These are phyloP conservation scores for Ustilago trichophora DNA, from an alignment of 1,284 basidiomycete genomes.

Conservation along the genomic window DNA sequence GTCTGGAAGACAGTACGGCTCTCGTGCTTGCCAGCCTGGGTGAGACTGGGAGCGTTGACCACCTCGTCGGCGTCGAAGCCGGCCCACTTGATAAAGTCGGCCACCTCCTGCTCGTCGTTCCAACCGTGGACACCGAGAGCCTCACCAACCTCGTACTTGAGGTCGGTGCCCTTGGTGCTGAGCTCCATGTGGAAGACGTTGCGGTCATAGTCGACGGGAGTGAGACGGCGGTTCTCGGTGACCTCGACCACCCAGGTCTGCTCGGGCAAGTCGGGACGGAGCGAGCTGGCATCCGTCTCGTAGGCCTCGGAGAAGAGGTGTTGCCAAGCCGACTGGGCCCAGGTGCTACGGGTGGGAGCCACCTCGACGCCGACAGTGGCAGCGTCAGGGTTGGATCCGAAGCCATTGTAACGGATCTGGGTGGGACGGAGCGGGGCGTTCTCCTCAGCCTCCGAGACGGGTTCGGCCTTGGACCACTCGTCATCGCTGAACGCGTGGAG, in stretches of 20 bases:
- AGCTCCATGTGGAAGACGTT: slow-evolving; percentile 99
- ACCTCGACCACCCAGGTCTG: slow-evolving; percentile 93
- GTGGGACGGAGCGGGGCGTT: slow-evolving; percentile 52
- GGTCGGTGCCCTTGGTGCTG: slow-evolving; percentile 86
- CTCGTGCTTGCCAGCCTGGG: slow-evolving; percentile 68
- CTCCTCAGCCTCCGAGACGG: slow-evolving; percentile 53
- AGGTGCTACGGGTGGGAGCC: slow-evolving; percentile 51
- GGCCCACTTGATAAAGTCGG: slow-evolving; percentile 90
- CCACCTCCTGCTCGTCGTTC: slow-evolving; percentile 90
- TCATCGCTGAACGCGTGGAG: slow-evolving; percentile 46
- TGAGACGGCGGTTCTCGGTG: slow-evolving; percentile 91
- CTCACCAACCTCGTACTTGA: slow-evolving; percentile 95
- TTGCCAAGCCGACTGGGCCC: slow-evolving; percentile 65
- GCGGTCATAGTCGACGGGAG: slow-evolving; percentile 92
- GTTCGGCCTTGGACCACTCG: slow-evolving; percentile 53
- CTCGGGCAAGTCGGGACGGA: slow-evolving; percentile 84
- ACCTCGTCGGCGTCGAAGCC: slow-evolving; percentile 83
- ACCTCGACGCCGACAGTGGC: slow-evolving; percentile 47
- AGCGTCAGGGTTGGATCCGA: slow-evolving; percentile 48
- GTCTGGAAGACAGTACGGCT: slow-evolving; percentile 94
- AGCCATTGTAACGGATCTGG: slow-evolving; percentile 61
- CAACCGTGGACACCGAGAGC: slow-evolving; percentile 96
- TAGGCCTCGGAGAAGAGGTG: slow-evolving; percentile 66
- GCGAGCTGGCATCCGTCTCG: slow-evolving; percentile 40
- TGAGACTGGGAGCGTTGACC: slow-evolving; percentile 78